Evolutionary conservation across 805 yeast species (phyloP).

Genomic region (Kuraishia molischiana): DNA sequence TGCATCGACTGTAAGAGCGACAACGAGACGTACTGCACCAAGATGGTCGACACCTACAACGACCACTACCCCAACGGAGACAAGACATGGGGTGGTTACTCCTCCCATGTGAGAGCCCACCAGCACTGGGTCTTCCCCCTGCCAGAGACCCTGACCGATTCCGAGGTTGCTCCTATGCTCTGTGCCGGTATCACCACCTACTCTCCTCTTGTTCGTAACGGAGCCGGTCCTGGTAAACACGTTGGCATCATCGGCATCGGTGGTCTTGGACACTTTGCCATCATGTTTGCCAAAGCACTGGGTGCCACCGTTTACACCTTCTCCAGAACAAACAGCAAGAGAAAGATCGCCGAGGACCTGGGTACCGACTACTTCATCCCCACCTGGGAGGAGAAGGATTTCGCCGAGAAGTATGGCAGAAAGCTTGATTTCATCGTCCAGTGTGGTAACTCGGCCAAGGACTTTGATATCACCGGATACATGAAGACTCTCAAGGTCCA

Average conservation of each 20-base stretch:
- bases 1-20: slow-evolving; percentile 49
- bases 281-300: slow-evolving; percentile 48
- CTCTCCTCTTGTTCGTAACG: slow-evolving; percentile 50
- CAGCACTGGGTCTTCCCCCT: slow-evolving; percentile 56
- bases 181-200: slow-evolving; percentile 73
- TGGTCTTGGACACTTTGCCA: slow-evolving; percentile 59
- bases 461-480: slow-evolving; percentile 38
- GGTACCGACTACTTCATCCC: slow-evolving; percentile 50
- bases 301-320: slow-evolving; percentile 57
- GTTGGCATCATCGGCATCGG: slow-evolving; percentile 60
- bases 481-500: slow-evolving; percentile 43
- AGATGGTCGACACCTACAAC: slow-evolving; percentile 25
- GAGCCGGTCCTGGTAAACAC: slow-evolving; percentile 24
- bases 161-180: slow-evolving; percentile 59
- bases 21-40: slow-evolving; percentile 35
- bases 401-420: slow-evolving; percentile 18
- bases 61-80: slow-evolving; percentile 15
- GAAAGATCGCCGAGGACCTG: slow-evolving; percentile 37
- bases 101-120: slow-evolving; percentile 55
- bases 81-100: slow-evolving; percentile 54
- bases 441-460: slow-evolving; percentile 41
- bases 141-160: slow-evolving; percentile 43
- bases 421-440: slow-evolving; percentile 42
- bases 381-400: slow-evolving; percentile 28
- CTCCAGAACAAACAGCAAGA: slow-evolving; percentile 40